Percentiles rank a stretch among this genome's conserved stretches.
These are phyloP conservation scores for Lactarius akahatsu DNA, from an alignment of 768 basidiomycete species.

Conservation along the genomic window DNA sequence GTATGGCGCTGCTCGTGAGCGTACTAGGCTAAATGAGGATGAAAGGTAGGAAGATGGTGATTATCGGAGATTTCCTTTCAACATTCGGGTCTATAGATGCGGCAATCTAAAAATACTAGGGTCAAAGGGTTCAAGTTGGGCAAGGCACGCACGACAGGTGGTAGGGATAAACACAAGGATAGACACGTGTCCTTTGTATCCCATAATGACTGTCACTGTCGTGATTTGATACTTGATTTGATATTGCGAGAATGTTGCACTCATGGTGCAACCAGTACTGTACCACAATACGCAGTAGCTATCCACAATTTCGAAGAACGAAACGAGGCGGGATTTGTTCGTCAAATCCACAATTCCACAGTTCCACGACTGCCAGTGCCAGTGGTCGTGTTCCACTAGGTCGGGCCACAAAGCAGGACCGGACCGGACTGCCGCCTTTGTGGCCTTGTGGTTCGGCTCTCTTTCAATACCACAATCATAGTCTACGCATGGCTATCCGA, in stretches of 20 bases:
- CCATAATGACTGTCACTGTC: neutral
- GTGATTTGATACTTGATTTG: neutral
- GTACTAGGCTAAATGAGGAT: slow-evolving; percentile 34
- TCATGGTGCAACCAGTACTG: neutral
- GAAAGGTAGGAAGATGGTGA: neutral
- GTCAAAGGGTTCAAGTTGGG: slow-evolving; percentile 1
- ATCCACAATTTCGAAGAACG: neutral
- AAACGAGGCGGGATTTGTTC: neutral
- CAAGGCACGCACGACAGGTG: neutral
- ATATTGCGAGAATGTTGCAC: neutral
- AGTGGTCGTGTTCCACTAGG: no score
- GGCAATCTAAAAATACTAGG: neutral
- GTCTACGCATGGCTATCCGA: neutral
- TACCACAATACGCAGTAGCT: neutral
- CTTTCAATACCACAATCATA: neutral
- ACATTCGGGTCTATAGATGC: neutral
- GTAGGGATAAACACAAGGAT: neutral
- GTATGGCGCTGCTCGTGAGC: slow-evolving; percentile 54
- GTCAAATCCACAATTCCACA: neutral
- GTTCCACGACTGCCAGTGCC: no score
- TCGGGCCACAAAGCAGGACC: neutral
- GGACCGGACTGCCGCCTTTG: neutral
- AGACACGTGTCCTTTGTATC: neutral
- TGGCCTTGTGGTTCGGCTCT: neutral
- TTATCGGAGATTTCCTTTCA: slow-evolving; percentile 1